Evolutionary conservation across 352 stramenopile species (phyloP), one percentile per base, ranked within the genome.

Genomic region (Pythium grandisporangium): DNA sequence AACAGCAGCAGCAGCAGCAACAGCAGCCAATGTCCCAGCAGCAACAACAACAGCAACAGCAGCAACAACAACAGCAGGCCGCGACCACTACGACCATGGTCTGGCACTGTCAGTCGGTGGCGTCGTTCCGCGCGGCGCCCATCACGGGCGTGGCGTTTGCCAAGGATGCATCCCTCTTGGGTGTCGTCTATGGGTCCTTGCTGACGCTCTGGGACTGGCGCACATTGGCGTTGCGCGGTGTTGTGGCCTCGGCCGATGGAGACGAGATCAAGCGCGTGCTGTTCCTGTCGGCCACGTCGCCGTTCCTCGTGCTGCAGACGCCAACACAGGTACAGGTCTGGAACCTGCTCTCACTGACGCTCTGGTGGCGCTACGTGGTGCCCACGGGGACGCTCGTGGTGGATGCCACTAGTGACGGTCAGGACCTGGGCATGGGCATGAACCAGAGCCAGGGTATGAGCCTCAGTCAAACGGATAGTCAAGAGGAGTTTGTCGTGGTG

Each of bases 201-300:
- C 45, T 95, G 17, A 93, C 84, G 32, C 62, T 95, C 21, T 95
- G 84, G 84, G 79, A 95, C 37, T 58, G 88, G 11, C 37, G 45
- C 8, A 87, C 73, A 11, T 80, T 89, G 54, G 61, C 74, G 21
- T 49, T 95, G n/a, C 61, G 73, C 20, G 70, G 70, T 41, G 79
- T 93, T n/a, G 45, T 92, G 11, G 39, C 74, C 11, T 87, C 76
- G 2, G 66, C 72, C 0, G 75, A 89, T 27, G 74, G 70, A 11
- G 27, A 61, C 4, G 45, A 37, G 10, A 78, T 93, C 42, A 41
- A 44, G 2, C 61, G 81, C 26, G 58, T 93, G 4, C 34, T 73
- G 6, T 93, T 93, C 62, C 50, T 61, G 4, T 70, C 73, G 20
- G 42, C 46, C 16, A 74, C 58, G 13, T 76, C 71, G 11, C 76